A percentile compares a stretch with the other conserved stretches of the same genome.
phyloP scores from a whole-genome alignment of 1,139 yeast species.

The Nakaseomyces uthaithaninus region DNA sequence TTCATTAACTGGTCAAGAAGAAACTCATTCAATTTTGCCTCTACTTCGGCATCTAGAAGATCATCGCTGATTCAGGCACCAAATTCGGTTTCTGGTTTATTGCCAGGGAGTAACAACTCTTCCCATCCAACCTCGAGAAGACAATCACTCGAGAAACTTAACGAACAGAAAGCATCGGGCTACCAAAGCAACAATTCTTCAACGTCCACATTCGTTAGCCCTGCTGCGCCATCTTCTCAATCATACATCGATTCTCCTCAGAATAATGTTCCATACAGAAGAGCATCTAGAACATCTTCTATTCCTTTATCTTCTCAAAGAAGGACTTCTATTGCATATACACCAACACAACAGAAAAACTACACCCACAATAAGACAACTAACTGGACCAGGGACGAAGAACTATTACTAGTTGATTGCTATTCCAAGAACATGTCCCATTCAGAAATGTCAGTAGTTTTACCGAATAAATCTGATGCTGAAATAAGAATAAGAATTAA shows the following conservation, averaged over 20 bases:
- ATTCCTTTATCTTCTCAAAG: conserved; percentile 2
- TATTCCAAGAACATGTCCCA: conserved; percentile 52
- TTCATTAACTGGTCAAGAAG: conserved; percentile 13
- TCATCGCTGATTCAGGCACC: conserved; percentile 8
- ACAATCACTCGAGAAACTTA: background rate
- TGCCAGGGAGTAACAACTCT: conserved; percentile 3
- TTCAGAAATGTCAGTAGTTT: conserved; percentile 66
- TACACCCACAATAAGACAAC: background rate
- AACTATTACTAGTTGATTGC: conserved; percentile 57
- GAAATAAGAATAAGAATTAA: conserved; percentile 62
- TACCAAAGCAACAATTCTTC: conserved; percentile 1
- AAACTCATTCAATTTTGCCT: conserved; percentile 7
- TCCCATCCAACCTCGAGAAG: conserved; percentile 7
- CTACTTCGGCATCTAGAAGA: conserved; percentile 14
- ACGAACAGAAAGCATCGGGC: background rate
- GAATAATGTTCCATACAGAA: background rate
- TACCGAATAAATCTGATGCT: conserved; percentile 64
- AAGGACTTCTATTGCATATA: background rate
- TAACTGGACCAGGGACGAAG: conserved; percentile 47
- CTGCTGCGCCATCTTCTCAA: conserved; percentile 3
- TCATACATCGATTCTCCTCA: conserved; percentile 7
- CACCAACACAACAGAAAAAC: background rate
- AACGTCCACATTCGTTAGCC: conserved; percentile 1
- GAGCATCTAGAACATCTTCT: conserved; percentile 5
- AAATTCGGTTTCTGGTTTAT: conserved; percentile 2